Base-by-base conservation (phyloP, 495 filamentous ascomycete genomes). In the Podospora pseudoanserina region DNA sequence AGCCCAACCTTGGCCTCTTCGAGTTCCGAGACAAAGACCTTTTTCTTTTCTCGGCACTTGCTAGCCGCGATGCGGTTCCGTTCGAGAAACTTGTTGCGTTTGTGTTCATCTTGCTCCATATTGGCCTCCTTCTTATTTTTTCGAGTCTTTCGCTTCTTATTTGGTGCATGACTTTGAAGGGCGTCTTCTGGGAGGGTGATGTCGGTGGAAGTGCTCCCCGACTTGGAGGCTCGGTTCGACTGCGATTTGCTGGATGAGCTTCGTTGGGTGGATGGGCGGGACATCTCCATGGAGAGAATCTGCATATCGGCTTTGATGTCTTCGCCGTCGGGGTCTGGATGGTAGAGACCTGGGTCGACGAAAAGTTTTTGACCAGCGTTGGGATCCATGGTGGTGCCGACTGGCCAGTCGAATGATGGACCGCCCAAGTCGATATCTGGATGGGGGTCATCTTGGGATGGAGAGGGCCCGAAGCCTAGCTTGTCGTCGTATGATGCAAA, bases 1-100 rank as follows among this genome's bases (percentile, higher is more conserved):
- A 83, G 71, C n/a, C 66, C 70, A n/a, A 74, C 67, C 61, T 75
- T 81, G 23, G 77, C 78, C 49, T 81, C 77, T 68, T 91, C 87
- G 3, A 92, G 79, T 28, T 86, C 83, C 55, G 85, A 79, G 6
- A 88, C 88, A 76, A 87, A 89, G 70, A 89, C 86, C 76, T 94
- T 96, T 79, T 95, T 94, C 83, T 94, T 94, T 75, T 90, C 87
- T 2, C 93, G 87, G 74, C 92, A 96, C 72, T 96, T 97, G 77
- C 87, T 92, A 0, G 93, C 93, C 5, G 93, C 93, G 4, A 93
- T 75, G 4, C 93, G 87, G 73, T 97, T 97, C 27, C 91, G 87
- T 73, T 95, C 91, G 30, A 95, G 83, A 74, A 92, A 88, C 67
- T 81, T 79, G 63, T 72, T 76, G 32, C 82, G 71, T 56, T 79